Percentiles rank a stretch among this genome's conserved stretches.
Evolutionary conservation across 2,329 filamentous ascomycete species (phyloP).

Genomic region (Alternaria sp.): DNA sequence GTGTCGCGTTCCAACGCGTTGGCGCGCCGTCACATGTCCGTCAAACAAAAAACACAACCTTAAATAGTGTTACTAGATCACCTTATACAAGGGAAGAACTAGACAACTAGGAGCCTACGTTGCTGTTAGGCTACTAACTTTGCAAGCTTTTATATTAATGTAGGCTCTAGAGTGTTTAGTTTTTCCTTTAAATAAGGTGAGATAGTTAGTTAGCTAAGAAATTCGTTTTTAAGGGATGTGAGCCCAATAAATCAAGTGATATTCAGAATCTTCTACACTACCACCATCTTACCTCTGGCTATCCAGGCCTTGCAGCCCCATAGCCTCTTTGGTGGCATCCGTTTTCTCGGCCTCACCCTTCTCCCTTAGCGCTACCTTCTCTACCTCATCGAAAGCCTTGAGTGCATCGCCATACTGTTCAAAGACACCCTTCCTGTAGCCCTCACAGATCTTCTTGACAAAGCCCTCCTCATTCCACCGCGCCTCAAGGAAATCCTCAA

Average conservation of each 20-base stretch:
- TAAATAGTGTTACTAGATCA: background rate
- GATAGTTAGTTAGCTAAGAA: background rate
- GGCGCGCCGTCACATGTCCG: conserved; percentile 3
- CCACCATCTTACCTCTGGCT: background rate
- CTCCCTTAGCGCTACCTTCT: conserved; percentile 12
- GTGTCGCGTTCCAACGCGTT: background rate
- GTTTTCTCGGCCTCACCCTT: conserved; percentile 8
- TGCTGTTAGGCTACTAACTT: no score
- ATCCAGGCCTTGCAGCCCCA: conserved; percentile 9
- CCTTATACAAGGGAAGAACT: no score
- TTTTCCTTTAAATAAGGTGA: background rate
- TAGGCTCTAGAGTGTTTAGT: no score
- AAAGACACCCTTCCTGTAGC: conserved; percentile 78
- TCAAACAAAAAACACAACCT: background rate
- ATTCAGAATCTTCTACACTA: background rate
- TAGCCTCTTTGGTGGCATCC: conserved; percentile 2
- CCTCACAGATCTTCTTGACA: conserved; percentile 80
- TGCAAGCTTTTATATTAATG: no score
- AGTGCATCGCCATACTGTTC: conserved; percentile 79
- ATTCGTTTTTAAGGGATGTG: background rate
- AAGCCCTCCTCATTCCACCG: conserved; percentile 87
- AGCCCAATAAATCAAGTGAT: background rate
- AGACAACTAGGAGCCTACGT: no score
- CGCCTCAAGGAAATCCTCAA: conserved; percentile 83
- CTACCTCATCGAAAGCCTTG: conserved; percentile 63